phyloP scores from a whole-genome alignment of 2,329 filamentous ascomycete genomes.

The Bipolaris zeicola region DNA sequence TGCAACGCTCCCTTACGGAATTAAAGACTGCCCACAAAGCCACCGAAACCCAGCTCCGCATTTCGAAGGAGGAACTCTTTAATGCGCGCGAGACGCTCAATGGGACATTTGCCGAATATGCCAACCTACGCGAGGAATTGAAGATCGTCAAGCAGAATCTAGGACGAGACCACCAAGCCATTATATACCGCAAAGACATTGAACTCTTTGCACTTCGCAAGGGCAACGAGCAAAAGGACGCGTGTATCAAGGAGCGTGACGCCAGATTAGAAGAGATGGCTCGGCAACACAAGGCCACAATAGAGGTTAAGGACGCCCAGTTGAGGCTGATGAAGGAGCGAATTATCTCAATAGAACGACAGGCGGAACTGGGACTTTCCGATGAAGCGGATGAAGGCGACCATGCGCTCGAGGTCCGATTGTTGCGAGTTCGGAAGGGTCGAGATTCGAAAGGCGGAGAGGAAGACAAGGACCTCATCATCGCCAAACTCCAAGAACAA shows the following conservation, averaged over 20 bases:
- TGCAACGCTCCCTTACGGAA: conserved; percentile 34
- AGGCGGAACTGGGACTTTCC: conserved; percentile 19
- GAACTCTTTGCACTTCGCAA: conserved; percentile 46
- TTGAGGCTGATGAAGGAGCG: conserved; percentile 38
- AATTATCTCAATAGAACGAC: conserved; percentile 33
- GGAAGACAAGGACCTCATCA: conserved; percentile 35
- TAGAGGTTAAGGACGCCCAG: conserved; percentile 42
- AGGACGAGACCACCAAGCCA: conserved; percentile 40
- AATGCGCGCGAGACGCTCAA: conserved; percentile 38
- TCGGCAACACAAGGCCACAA: conserved; percentile 32
- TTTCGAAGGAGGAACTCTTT: conserved; percentile 33
- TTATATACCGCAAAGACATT: conserved; percentile 46
- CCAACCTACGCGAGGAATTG: conserved; percentile 37
- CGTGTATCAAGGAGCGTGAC: conserved; percentile 38
- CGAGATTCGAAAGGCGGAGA: conserved; percentile 23
- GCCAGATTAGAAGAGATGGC: conserved; percentile 32
- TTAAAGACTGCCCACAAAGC: conserved; percentile 34
- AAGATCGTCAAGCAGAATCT: conserved; percentile 39
- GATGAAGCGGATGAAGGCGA: conserved; percentile 29
- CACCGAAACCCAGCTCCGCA: conserved; percentile 34
- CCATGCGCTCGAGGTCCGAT: conserved; percentile 40
- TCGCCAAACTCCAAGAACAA: conserved; percentile 36
- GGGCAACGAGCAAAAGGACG: conserved; percentile 44
- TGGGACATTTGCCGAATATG: conserved; percentile 38
- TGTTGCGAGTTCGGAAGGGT: conserved; percentile 39